Base-by-base conservation (phyloP, 2,329 filamentous ascomycete genomes). In the Nothopassalora personata region DNA sequence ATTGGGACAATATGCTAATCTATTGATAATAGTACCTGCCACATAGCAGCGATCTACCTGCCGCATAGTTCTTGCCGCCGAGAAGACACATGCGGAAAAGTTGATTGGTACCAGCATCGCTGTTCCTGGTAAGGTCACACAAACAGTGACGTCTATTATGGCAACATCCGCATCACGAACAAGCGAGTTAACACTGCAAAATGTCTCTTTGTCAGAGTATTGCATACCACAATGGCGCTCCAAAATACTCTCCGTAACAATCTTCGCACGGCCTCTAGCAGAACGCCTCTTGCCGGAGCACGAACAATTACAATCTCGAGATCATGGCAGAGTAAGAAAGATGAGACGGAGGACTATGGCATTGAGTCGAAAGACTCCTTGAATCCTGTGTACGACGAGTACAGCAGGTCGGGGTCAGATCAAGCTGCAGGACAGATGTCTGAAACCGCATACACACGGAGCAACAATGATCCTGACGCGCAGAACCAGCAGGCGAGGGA, bases 271-370 rank as follows among this genome's bases (percentile, higher is more conserved):
- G 49, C n/a, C 10, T 51, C 49, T 7, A 10, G 30, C 46, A 30
- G 6, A 49, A 28, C 46, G 18, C 28, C 9, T 13, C 13, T 18
- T 6, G 30, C 46, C 15, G 46, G 46, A 49, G 18, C 49, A 51
- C 49, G 49, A 33, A 4, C 49, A 6, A 31, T 51, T 6, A 27
- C 49, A 31, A 18, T 13, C 11, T n/a, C 49, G 8, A 11, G 8
- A 51, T 18, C 27, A 51, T 51, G 49, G 49, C 49, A 34, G 1
- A 51, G 49, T 28, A 51, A 51, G 49, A 51, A 51, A 51, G 49
- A 30, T n/a, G 49, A 51, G 1, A 51, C 49, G n/a, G n/a, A 51
- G 34, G 49, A 51, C 15, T 9, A 34, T n/a, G 39, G 39, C 39
- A 43, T 43, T n/a, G 28, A 51, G n/a, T 31, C 49, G 30, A 51